phyloP scores from a whole-genome alignment of 139 green algal genomes.

The Pleodorina starrii region DNA sequence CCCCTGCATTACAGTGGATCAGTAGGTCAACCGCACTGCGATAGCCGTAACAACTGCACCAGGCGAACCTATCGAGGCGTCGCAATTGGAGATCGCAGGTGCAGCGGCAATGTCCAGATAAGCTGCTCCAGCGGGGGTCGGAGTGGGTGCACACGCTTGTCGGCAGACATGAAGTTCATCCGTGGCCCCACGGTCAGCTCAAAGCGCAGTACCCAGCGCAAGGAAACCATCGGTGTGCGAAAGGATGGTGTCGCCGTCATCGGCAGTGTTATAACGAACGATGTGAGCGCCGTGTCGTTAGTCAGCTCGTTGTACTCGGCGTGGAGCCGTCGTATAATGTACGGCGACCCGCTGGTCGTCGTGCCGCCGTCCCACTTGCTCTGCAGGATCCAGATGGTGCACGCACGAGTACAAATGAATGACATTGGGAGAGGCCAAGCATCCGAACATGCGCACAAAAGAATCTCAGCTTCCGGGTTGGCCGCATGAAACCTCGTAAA shows the following conservation, averaged over 20 bases:
- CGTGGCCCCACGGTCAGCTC: constrained; percentile 71
- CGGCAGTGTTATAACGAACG: constrained; percentile 87
- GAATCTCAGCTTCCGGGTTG: neutral
- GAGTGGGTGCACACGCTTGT: neutral
- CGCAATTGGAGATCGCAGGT: constrained; percentile 67
- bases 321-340: constrained; percentile 73
- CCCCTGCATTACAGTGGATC: too few species aligned
- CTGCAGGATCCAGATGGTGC: neutral
- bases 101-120: constrained; percentile 77
- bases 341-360: neutral
- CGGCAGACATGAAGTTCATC: constrained; percentile 41
- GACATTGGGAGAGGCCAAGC: neutral
- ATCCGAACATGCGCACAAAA: neutral
- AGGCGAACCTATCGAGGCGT: constrained; percentile 52
- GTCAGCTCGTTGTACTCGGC: constrained; percentile 83
- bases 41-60: too few species aligned
- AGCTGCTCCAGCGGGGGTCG: constrained; percentile 70
- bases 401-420: neutral
- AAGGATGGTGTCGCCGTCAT: constrained; percentile 78
- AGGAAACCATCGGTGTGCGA: constrained; percentile 76
- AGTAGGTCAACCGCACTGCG: too few species aligned
- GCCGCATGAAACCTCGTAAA: neutral
- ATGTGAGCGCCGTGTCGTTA: constrained; percentile 68
- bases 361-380: neutral
- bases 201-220: constrained; percentile 86